Conservation (phyloP, 2,329 filamentous ascomycete genomes). For the Penicillium concentricum region DNA sequence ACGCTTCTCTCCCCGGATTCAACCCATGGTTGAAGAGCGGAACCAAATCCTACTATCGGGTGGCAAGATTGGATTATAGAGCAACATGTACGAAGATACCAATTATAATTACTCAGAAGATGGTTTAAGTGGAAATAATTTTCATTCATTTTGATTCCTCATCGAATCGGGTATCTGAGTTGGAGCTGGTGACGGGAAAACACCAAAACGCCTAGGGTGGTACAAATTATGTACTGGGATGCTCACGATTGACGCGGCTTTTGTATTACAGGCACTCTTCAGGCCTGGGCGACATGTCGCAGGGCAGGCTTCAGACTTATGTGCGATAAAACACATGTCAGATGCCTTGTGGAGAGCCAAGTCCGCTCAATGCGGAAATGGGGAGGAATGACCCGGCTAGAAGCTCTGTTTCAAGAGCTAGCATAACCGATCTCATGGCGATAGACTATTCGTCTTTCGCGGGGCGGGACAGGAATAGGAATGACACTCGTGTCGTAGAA, state of each 20-base stretch:
- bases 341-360: not conserved
- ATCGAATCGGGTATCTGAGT: slow-evolving; percentile 12
- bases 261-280: not conserved
- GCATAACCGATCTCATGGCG: not conserved
- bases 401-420: slow-evolving; percentile 9
- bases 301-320: not conserved
- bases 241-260: slow-evolving; percentile 2
- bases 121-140: not conserved
- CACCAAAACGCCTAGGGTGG: not conserved
- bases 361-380: not conserved
- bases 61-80: not conserved
- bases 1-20: not conserved
- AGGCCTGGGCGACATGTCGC: not conserved
- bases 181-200: not conserved
- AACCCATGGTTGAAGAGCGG: not conserved
- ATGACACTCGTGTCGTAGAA: slow-evolving; percentile 5
- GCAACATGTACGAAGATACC: not conserved
- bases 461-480: not conserved
- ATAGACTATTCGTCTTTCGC: not conserved
- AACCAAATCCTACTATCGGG: not conserved
- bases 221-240: slow-evolving; percentile 2
- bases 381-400: not conserved
- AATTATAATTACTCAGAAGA: not conserved
- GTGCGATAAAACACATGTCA: not conserved
- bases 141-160: slow-evolving; percentile 9